Conservation (phyloP, 768 basidiomycete species). For the Gloeophyllum trabeum region DNA sequence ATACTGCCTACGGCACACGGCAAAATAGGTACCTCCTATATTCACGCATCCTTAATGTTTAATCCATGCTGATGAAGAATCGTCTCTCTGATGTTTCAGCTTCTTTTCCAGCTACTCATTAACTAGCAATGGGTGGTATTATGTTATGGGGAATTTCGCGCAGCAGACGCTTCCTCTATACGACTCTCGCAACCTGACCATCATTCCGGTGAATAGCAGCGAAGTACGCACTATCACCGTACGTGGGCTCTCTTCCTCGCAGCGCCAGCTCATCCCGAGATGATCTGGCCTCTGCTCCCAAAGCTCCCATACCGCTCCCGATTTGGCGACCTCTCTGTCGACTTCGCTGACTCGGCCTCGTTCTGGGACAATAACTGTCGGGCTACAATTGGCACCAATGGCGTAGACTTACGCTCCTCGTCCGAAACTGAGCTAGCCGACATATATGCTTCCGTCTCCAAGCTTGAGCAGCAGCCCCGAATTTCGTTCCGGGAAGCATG, state of each 20-base stretch:
- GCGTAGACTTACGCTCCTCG: constrained; percentile 13
- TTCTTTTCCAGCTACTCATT: constrained; percentile 24
- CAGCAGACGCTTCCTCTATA: constrained; percentile 38
- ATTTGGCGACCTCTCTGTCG: constrained; percentile 28
- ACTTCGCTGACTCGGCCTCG: constrained; percentile 37
- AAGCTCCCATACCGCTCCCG: constrained; percentile 51
- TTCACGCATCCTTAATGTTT: constrained; percentile 7
- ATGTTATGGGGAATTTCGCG: constrained; percentile 35
- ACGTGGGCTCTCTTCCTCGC: constrained; percentile 11
- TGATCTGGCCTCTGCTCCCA: constrained; percentile 22
- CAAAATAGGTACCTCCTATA: too few relatives aligned
- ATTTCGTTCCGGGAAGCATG: constrained; percentile 7
- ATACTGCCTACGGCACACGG: constrained; percentile 34
- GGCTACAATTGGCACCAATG: constrained; percentile 36
- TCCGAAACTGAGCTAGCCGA: background rate
- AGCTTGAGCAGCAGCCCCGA: constrained; percentile 13
- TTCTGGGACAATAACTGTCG: constrained; percentile 43
- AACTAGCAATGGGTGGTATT: constrained; percentile 16
- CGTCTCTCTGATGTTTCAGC: too few relatives aligned
- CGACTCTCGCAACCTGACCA: constrained; percentile 35
- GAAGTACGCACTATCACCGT: constrained; percentile 29
- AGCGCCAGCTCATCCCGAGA: constrained; percentile 13
- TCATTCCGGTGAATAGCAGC: constrained; percentile 29
- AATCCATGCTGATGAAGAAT: background rate
- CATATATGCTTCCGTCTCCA: constrained; percentile 9